Conservation (phyloP, 139 green algal species). For the Chlamydomonas asymmetrica region DNA sequence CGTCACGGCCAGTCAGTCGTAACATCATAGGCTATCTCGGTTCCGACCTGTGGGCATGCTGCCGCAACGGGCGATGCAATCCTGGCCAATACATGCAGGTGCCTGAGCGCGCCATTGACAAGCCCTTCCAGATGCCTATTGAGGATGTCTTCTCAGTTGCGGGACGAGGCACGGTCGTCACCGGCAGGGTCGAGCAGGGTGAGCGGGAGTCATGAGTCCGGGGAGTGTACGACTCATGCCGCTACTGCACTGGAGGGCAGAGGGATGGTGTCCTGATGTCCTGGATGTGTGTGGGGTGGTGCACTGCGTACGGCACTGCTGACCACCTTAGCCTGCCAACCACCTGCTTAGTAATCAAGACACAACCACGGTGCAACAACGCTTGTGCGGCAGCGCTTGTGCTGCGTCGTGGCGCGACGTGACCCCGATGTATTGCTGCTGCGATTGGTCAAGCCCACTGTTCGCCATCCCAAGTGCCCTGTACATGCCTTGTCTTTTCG, state of each 20-base stretch:
- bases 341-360: too few relatives aligned
- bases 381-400: neutral
- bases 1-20: too few relatives aligned
- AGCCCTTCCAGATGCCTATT: constrained; percentile 96
- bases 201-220: neutral
- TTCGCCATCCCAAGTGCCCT: too few relatives aligned
- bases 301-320: too few relatives aligned
- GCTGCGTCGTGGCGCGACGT: neutral
- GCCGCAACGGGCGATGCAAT: neutral
- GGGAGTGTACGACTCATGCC: too few relatives aligned
- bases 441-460: too few relatives aligned
- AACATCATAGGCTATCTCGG: too few relatives aligned
- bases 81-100: constrained; percentile 70
- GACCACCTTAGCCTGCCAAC: too few relatives aligned
- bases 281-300: neutral
- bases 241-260: neutral
- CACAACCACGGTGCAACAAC: too few relatives aligned
- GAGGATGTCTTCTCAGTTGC: constrained; percentile 98
- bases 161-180: constrained; percentile 94
- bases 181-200: constrained; percentile 92
- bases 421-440: too few relatives aligned
- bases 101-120: constrained; percentile 87
- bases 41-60: too few relatives aligned
- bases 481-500: too few relatives aligned
- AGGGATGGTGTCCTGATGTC: neutral